A percentile compares a stretch with the other conserved stretches of the same genome.
These are phyloP conservation scores for Xylaria cubensis DNA, from an alignment of 495 filamentous ascomycete genomes.

Conservation along the genomic window DNA sequence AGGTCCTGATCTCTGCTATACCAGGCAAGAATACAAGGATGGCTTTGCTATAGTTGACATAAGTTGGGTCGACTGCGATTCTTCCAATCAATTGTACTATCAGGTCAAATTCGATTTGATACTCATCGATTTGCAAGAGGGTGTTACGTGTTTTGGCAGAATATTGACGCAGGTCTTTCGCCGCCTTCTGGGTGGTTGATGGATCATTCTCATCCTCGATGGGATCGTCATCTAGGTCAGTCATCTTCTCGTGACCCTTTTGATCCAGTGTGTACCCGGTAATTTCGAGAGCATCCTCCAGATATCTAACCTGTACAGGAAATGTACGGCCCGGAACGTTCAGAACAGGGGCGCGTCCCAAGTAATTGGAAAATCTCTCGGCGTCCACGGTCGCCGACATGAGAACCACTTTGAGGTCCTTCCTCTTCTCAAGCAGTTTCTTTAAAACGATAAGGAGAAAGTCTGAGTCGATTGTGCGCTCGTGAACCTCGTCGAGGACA, in stretches of 20 bases:
- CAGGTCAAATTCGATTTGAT: constrained; percentile 83
- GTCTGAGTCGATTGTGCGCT: constrained; percentile 93
- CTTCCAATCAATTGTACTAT: constrained; percentile 74
- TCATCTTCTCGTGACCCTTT: constrained; percentile 50
- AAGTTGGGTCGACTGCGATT: constrained; percentile 71
- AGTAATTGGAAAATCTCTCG: constrained; percentile 85
- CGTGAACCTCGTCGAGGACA: constrained; percentile 94
- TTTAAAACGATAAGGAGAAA: constrained; percentile 91
- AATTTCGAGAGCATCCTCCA: constrained; percentile 89
- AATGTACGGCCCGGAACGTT: constrained; percentile 92
- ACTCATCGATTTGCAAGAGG: constrained; percentile 79
- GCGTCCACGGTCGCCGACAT: constrained; percentile 98
- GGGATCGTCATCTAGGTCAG: constrained; percentile 62
- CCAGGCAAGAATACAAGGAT: constrained; percentile 95
- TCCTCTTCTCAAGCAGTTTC: constrained; percentile 73
- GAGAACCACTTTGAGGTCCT: constrained; percentile 79
- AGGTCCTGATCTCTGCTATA: constrained; percentile 86
- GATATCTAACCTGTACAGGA: constrained; percentile 83
- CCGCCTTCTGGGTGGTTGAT: constrained; percentile 56
- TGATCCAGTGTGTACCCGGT: constrained; percentile 73
- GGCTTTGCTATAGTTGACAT: constrained; percentile 79
- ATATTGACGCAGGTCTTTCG: constrained; percentile 69
- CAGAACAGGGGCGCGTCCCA: constrained; percentile 81
- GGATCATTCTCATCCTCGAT: constrained; percentile 54
- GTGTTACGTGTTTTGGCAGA: constrained; percentile 75